Evolutionary conservation across 257 asterid species (phyloP), one percentile per base, ranked within the genome.

Genomic region (Scutellaria minor): DNA sequence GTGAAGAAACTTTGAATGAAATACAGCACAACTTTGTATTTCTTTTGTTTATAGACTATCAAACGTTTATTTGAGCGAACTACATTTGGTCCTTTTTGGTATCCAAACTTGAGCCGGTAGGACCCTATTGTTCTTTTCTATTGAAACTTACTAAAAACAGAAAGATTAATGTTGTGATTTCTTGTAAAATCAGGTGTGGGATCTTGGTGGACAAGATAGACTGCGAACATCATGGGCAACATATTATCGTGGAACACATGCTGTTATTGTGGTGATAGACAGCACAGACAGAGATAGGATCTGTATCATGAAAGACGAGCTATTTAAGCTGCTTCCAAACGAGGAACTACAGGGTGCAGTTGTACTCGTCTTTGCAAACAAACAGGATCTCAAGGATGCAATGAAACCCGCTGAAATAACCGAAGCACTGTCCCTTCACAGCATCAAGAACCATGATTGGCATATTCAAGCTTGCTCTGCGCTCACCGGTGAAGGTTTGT

Each of bases 371-470:
- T 92, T 82, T 73, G 98, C 98, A 41, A 92, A 92, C 85, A 92
- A 92, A 72, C 98, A 92, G 83, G 98, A 92, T 58, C 85, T 92
- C 27, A 90, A 92, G 80, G 98, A 90, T 40, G 96, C 96, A 39
- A 92, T 92, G 98, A 88, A 85, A 7, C 96, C 98, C 11, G 96
- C 96, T 9, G 96, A 92, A 76, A 88, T 92, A 71, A 92, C 98
- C 0, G 96, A 92, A 71, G 92, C 96, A 3, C 77, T 92, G 22
- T 86, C 96, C 37, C 98, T 92, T 60, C 98, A 92, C 66, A 86
- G 91, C 77, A 90, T 90, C 76, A 92, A 92, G 84, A 85, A 92
- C 77, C 98, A 92, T 7, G 96, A 92, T 74, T 90, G 98, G 98
- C 98, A 92, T 48, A 92, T 92, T 63, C 98, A 92, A 73, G 96